phyloP scores from a whole-genome alignment of 306 rosid species.

The Albizia julibrissin region DNA sequence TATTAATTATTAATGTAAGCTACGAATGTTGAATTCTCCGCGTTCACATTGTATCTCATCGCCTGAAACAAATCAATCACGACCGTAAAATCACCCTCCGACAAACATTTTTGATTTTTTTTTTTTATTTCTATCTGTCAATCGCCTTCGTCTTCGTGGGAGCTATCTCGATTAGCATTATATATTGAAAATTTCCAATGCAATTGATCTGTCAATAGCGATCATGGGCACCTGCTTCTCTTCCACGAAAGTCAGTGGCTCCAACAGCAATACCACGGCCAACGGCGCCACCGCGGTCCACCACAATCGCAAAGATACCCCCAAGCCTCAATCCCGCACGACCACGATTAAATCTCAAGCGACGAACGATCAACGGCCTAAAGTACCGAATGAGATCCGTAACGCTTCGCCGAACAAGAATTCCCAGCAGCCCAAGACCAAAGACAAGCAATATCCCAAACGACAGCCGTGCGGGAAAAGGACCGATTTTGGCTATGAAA shows the following conservation, averaged over 20 bases:
- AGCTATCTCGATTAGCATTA: constrained; percentile 8
- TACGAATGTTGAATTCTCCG: not conserved
- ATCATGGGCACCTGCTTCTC: constrained; percentile 71
- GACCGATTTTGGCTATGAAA: constrained; percentile 93
- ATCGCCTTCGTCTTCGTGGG: not conserved
- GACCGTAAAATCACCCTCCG: not conserved
- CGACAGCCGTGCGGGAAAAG: constrained; percentile 78
- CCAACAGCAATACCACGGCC: constrained; percentile 48
- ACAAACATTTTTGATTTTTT: not conserved
- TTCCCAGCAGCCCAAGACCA: constrained; percentile 39
- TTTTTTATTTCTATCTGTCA: not conserved
- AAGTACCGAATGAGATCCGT: constrained; percentile 37
- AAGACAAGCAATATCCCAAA: constrained; percentile 37
- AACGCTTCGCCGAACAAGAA: constrained; percentile 20
- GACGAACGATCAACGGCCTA: constrained; percentile 36
- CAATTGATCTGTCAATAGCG: not conserved
- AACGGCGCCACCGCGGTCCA: constrained; percentile 30
- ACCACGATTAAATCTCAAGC: constrained; percentile 30
- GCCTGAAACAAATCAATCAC: not conserved
- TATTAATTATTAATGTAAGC: not conserved
- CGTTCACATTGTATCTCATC: not conserved
- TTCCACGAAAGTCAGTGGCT: constrained; percentile 55
- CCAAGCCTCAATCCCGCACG: constrained; percentile 29
- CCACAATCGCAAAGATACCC: constrained; percentile 36
- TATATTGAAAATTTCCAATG: constrained; percentile 13